phyloP scores from a whole-genome alignment of 768 basidiomycete species.

The Lactarius quietus region DNA sequence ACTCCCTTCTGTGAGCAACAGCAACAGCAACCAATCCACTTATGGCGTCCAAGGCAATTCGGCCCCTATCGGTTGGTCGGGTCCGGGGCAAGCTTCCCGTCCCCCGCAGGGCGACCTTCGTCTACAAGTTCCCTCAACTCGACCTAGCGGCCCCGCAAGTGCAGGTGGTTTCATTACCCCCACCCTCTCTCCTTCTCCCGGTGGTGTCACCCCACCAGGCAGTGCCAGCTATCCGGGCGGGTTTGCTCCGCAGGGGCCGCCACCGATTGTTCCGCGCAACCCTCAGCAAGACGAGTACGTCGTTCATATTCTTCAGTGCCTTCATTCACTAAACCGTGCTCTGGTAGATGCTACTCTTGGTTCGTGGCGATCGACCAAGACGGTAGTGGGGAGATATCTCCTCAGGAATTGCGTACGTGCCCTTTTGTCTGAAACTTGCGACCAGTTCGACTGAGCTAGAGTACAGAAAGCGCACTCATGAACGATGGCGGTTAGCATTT shows the following conservation, averaged over 20 bases:
- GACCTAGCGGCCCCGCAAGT: not conserved
- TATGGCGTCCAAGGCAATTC: not conserved
- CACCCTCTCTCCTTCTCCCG: not conserved
- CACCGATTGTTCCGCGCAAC: not conserved
- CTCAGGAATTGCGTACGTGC: constrained; percentile 9
- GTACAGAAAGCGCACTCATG: constrained; percentile 11
- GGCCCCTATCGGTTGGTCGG: not conserved
- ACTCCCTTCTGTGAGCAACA: not conserved
- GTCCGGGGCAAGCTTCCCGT: not conserved
- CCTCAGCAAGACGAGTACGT: not conserved
- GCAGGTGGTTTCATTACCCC: not conserved
- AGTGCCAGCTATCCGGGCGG: not conserved
- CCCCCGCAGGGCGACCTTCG: not conserved
- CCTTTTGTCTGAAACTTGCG: not conserved
- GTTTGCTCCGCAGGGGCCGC: not conserved
- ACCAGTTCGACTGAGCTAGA: not conserved
- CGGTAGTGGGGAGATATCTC: constrained; percentile 5
- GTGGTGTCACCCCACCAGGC: not conserved
- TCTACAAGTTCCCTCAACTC: not conserved
- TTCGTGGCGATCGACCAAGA: constrained; percentile 16
- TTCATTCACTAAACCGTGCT: not conserved
- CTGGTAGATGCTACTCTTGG: constrained; percentile 1
- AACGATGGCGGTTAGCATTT: constrained; percentile 1
- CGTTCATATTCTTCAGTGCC: not conserved
- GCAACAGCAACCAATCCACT: not conserved